phyloP scores from a whole-genome alignment of 371 early-diverging fungal species.

The Actinomucor elegans region DNA sequence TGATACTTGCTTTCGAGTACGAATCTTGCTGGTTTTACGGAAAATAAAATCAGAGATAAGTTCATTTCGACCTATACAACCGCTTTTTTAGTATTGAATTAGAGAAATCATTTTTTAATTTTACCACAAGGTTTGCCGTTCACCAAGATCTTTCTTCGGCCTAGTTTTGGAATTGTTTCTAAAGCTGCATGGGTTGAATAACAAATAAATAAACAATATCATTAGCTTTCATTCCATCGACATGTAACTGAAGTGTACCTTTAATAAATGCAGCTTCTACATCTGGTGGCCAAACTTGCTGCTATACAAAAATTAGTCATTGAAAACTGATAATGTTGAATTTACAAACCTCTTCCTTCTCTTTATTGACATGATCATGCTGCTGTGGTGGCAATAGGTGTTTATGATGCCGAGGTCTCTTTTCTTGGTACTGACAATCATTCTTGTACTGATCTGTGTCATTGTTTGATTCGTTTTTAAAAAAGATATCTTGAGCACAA shows the following conservation, averaged over 20 bases:
- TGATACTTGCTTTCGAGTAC: constrained; percentile 79
- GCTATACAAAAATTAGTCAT: constrained; percentile 6
- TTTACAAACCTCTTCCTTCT: constrained; percentile 37
- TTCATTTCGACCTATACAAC: constrained; percentile 71
- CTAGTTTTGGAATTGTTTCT: constrained; percentile 20
- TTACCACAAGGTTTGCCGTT: constrained; percentile 60
- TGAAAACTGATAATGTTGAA: not conserved
- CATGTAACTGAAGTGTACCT: constrained; percentile 38
- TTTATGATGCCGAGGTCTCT: constrained; percentile 15
- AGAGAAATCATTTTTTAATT: not conserved
- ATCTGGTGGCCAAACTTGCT: constrained; percentile 72
- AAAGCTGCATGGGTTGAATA: not conserved
- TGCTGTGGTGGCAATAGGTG: constrained; percentile 9
- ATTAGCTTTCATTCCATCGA: not conserved
- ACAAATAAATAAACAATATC: not conserved
- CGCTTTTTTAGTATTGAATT: too few species aligned
- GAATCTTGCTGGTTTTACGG: constrained; percentile 61
- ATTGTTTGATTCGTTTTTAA: constrained; percentile 8
- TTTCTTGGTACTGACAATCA: constrained; percentile 19
- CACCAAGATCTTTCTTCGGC: constrained; percentile 54
- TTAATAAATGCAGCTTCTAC: constrained; percentile 71
- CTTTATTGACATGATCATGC: constrained; percentile 11
- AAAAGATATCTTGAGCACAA: constrained; percentile 32
- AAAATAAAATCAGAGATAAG: constrained; percentile 75
- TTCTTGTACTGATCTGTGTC: not conserved